These are phyloP conservation scores for Wickerhamomyces bovis DNA, from an alignment of 805 yeast species.

Conservation along the genomic window DNA sequence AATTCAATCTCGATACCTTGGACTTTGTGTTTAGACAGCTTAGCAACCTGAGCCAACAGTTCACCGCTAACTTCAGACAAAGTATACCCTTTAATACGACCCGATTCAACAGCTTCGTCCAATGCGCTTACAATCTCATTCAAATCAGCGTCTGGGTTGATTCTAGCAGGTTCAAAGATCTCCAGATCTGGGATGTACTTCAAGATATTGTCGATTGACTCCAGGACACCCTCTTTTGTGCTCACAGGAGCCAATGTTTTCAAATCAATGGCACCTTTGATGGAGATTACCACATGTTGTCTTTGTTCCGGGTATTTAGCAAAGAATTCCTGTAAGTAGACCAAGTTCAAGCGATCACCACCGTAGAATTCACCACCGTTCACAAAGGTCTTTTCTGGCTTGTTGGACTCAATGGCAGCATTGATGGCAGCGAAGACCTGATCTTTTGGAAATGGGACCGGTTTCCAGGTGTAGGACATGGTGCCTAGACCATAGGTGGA, in stretches of 20 bases:
- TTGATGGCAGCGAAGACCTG: conserved; percentile 50
- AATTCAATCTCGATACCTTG: conserved; percentile 74
- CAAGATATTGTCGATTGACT: conserved; percentile 41
- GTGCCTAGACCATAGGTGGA: conserved; percentile 58
- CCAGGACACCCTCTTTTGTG: conserved; percentile 38
- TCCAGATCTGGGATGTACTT: conserved; percentile 42
- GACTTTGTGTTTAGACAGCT: conserved; percentile 44
- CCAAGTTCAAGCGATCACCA: conserved; percentile 43
- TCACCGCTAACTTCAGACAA: conserved; percentile 65
- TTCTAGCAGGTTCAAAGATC: conserved; percentile 68
- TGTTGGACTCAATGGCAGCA: conserved; percentile 36
- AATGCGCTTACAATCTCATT: conserved; percentile 55
- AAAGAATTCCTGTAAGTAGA: conserved; percentile 52
- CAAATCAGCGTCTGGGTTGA: conserved; percentile 49
- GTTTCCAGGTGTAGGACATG: conserved; percentile 75
- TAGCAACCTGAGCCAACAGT: conserved; percentile 53
- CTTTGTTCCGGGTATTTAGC: conserved; percentile 49
- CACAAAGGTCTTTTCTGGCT: conserved; percentile 44
- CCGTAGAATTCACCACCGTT: conserved; percentile 84
- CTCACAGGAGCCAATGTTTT: conserved; percentile 41
- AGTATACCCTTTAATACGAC: conserved; percentile 64
- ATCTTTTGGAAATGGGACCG: conserved; percentile 47
- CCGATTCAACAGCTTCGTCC: conserved; percentile 52
- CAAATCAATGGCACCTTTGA: conserved; percentile 58
- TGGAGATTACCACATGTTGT: conserved; percentile 49